These are phyloP conservation scores for Microdochium bolleyi DNA, from an alignment of 2,329 filamentous ascomycete species.

Conservation along the genomic window DNA sequence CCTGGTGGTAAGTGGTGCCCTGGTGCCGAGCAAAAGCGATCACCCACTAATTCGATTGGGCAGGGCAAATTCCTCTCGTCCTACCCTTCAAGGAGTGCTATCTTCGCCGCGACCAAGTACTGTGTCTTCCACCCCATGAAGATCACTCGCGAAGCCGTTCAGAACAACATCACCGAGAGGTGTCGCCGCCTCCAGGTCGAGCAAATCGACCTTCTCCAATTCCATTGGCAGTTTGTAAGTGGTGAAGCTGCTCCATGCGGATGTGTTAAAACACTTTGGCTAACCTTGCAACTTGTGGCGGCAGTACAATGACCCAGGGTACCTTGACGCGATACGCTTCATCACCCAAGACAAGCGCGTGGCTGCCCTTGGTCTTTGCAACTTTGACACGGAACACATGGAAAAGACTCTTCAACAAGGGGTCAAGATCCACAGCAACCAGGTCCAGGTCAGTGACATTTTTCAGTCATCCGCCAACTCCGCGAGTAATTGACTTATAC, in stretches of 20 bases:
- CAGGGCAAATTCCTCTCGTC: not conserved
- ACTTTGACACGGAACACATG: conserved; percentile 22
- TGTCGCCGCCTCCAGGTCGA: conserved; percentile 19
- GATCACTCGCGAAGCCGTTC: conserved; percentile 17
- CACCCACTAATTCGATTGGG: conserved; percentile 1
- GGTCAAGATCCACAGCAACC: conserved; percentile 22
- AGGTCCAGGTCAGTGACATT: conserved; percentile 23
- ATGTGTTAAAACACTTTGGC: not conserved
- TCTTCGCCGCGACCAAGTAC: conserved; percentile 26
- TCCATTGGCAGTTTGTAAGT: conserved; percentile 26
- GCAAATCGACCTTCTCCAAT: conserved; percentile 23
- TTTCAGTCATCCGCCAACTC: no score
- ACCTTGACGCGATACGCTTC: conserved; percentile 22
- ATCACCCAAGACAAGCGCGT: conserved; percentile 18
- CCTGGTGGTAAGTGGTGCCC: not conserved
- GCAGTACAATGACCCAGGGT: conserved; percentile 23
- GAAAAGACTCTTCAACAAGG: conserved; percentile 21
- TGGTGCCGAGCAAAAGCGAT: not conserved
- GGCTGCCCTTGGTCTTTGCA: conserved; percentile 23
- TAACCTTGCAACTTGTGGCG: not conserved
- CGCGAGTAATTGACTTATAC: not conserved
- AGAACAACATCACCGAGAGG: conserved; percentile 20
- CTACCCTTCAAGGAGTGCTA: conserved; percentile 1
- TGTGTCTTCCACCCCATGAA: conserved; percentile 20
- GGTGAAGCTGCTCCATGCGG: no score